phyloP scores from a whole-genome alignment of 1,284 basidiomycete genomes.

The Tremellales sp. region DNA sequence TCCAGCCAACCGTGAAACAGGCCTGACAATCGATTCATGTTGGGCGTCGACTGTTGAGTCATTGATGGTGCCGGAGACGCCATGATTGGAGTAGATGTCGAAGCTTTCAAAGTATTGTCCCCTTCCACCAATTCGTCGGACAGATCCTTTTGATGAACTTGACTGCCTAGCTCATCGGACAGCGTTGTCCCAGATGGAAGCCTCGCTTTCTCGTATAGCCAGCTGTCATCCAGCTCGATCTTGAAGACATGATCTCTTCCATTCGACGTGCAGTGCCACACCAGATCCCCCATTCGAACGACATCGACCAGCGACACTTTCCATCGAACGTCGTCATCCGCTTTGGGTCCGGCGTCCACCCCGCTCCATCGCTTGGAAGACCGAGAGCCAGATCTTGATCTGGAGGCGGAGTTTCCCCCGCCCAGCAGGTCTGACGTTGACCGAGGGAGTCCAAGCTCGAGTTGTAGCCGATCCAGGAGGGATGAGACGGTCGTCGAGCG shows the following conservation, averaged over 20 bases:
- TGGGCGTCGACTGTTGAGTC: background rate
- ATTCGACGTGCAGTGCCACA: background rate
- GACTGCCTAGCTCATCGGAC: background rate
- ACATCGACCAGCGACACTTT: slow-evolving; percentile 2
- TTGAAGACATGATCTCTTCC: background rate
- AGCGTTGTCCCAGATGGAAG: background rate
- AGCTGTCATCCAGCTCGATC: slow-evolving; percentile 18
- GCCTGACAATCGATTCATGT: slow-evolving; percentile 13
- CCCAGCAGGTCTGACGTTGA: slow-evolving; percentile 14
- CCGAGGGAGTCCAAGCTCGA: slow-evolving; percentile 17
- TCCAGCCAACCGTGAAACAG: slow-evolving; percentile 25
- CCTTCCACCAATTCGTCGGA: slow-evolving; percentile 6
- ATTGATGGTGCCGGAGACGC: background rate
- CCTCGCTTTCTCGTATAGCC: slow-evolving; percentile 19
- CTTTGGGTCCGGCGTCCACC: slow-evolving; percentile 1
- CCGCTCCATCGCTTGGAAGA: background rate
- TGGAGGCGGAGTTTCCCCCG: background rate
- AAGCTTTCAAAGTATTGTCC: slow-evolving; percentile 18
- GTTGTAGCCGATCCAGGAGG: slow-evolving; percentile 10
- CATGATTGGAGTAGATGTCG: slow-evolving; percentile 5
- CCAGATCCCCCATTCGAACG: background rate
- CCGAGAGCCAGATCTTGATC: slow-evolving; percentile 4
- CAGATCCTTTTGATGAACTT: background rate
- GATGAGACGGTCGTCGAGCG: slow-evolving; percentile 5
- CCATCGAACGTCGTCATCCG: slow-evolving; percentile 5